Evolutionary conservation across 257 asterid species (phyloP).

Genomic region (Solanum virginianum): DNA sequence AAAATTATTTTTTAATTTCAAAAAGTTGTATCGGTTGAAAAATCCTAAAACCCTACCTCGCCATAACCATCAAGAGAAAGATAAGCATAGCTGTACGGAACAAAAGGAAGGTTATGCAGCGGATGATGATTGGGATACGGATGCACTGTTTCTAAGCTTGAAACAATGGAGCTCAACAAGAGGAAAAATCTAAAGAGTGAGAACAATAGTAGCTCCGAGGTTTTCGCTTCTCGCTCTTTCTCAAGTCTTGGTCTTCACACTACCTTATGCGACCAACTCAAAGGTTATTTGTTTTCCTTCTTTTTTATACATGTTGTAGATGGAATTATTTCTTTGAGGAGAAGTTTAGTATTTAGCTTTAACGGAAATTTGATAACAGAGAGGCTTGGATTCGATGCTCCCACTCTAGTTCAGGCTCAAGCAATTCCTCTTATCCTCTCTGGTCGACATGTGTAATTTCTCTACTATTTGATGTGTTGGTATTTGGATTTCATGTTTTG

Average conservation of each 20-base stretch:
- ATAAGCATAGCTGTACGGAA: no score
- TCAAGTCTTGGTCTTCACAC: slow-evolving; percentile 79
- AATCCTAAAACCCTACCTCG: no score
- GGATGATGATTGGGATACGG: no score
- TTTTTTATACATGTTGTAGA: no score
- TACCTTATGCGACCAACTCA: slow-evolving; percentile 70
- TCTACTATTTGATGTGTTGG: neutral
- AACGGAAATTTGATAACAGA: slow-evolving; percentile 22
- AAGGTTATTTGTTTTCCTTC: slow-evolving; percentile 24
- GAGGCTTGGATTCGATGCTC: slow-evolving; percentile 75
- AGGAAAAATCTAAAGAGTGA: neutral
- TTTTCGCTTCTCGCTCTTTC: slow-evolving; percentile 79
- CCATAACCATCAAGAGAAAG: no score
- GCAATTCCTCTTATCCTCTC: slow-evolving; percentile 77
- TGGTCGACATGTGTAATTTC: slow-evolving; percentile 73
- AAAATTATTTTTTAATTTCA: no score
- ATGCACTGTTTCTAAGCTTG: neutral
- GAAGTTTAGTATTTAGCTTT: neutral
- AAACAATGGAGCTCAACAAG: slow-evolving; percentile 5
- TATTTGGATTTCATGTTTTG: neutral
- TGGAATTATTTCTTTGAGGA: no score
- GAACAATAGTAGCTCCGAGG: slow-evolving; percentile 18
- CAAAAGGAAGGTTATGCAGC: no score
- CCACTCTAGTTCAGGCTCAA: slow-evolving; percentile 84
- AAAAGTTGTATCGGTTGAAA: no score